Evolutionary conservation across 768 basidiomycete genomes (phyloP).

Genomic region (Lactarius hatsudake): DNA sequence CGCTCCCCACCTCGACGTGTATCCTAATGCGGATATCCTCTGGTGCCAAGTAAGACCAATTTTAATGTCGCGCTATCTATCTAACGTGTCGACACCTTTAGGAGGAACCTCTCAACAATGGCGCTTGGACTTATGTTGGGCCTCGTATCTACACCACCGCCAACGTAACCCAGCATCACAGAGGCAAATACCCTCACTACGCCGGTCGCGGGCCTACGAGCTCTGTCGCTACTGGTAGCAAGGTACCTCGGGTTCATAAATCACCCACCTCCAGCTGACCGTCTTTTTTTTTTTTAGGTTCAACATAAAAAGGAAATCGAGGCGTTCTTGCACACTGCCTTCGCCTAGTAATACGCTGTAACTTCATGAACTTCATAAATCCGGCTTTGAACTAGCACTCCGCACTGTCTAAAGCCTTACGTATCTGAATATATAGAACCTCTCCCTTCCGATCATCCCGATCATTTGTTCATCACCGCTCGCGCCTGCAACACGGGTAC

Average conservation of each 20-base stretch:
- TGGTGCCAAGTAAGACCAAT: conserved; percentile 77
- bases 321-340: conserved; percentile 62
- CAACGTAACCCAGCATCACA: conserved; percentile 85
- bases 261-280: not conserved
- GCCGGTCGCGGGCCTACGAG: conserved; percentile 91
- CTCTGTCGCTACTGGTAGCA: conserved; percentile 90
- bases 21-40: conserved; percentile 89
- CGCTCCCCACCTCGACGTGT: conserved; percentile 92
- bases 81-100: conserved; percentile 31
- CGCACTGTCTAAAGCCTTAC: not conserved
- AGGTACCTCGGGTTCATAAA: conserved; percentile 45
- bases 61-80: not conserved
- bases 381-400: not conserved
- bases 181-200: conserved; percentile 85
- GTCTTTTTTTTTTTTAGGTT: conserved; percentile 44
- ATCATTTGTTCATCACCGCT: conserved; percentile 1
- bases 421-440: conserved; percentile 15
- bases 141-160: conserved; percentile 94
- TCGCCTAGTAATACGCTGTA: conserved; percentile 34
- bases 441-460: conserved; percentile 1
- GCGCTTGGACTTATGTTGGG: conserved; percentile 95
- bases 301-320: conserved; percentile 93
- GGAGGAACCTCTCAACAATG: conserved; percentile 97
- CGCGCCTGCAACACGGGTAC: conserved; percentile 7
- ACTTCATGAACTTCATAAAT: conserved; percentile 7